phyloP scores from a whole-genome alignment of 2,329 filamentous ascomycete species.

The Colletotrichum magnum region DNA sequence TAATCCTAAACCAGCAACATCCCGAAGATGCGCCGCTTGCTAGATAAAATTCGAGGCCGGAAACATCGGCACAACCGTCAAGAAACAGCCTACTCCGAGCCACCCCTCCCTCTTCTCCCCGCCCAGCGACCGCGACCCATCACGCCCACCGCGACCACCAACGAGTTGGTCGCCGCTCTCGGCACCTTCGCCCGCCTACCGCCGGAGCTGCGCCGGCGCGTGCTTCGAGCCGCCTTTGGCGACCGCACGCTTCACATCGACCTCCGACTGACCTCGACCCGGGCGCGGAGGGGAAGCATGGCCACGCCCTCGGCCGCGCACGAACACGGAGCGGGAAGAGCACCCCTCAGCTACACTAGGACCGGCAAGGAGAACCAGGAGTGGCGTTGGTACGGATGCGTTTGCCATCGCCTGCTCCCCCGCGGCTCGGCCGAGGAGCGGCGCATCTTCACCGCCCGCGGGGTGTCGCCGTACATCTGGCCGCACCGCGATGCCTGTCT shows the following conservation, averaged over 20 bases:
- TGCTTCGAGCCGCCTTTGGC: slow-evolving; percentile 46
- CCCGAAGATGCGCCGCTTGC: slow-evolving; percentile 13
- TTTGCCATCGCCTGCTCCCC: slow-evolving; percentile 45
- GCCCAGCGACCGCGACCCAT: slow-evolving; percentile 16
- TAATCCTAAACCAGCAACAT: slow-evolving; percentile 33
- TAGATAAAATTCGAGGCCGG: slow-evolving; percentile 17
- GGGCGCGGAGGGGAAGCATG: not conserved
- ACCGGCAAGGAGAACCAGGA: slow-evolving; percentile 16
- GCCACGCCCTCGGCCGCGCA: not conserved
- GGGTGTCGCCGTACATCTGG: not conserved
- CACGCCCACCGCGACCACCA: not conserved
- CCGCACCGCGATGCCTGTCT: slow-evolving; percentile 19
- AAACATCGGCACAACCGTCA: not conserved
- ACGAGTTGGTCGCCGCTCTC: slow-evolving; percentile 3
- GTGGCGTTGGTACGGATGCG: slow-evolving; percentile 47
- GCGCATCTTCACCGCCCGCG: not conserved
- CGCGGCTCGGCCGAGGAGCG: not conserved
- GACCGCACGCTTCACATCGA: slow-evolving; percentile 45
- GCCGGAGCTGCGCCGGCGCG: slow-evolving; percentile 51
- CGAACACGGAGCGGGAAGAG: slow-evolving; percentile 9
- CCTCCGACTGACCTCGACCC: slow-evolving; percentile 32
- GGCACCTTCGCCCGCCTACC: slow-evolving; percentile 45
- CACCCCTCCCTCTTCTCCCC: slow-evolving; percentile 13
- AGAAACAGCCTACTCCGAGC: slow-evolving; percentile 4
- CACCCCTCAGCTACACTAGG: slow-evolving; percentile 3